Percentiles rank a stretch among this genome's conserved stretches.
phyloP scores from a whole-genome alignment of 768 basidiomycete genomes.

The Boletus vinaceobasis region DNA sequence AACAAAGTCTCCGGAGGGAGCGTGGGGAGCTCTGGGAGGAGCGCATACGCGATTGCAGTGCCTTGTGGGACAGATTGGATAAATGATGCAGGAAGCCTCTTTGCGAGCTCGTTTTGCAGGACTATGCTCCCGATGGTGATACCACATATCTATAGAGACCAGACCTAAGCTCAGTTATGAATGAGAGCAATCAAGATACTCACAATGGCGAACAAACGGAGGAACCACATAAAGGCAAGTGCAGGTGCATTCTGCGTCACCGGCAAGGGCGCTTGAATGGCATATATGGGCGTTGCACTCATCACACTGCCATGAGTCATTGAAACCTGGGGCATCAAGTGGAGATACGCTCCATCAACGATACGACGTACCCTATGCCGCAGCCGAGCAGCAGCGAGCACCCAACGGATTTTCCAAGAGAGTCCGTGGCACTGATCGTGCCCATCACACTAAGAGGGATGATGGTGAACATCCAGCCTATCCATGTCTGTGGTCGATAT shows the following conservation, averaged over 20 bases:
- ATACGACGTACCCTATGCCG: slow-evolving; percentile 3
- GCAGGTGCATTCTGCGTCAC: slow-evolving; percentile 41
- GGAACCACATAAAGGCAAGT: slow-evolving; percentile 41
- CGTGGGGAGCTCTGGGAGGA: slow-evolving; percentile 41
- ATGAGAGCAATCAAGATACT: background rate
- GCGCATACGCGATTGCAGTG: slow-evolving; percentile 41
- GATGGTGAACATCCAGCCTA: slow-evolving; percentile 33
- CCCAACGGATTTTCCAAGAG: slow-evolving; percentile 22
- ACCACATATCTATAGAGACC: slow-evolving; percentile 41
- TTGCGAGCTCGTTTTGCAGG: slow-evolving; percentile 46
- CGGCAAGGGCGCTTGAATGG: slow-evolving; percentile 45
- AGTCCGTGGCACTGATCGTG: slow-evolving; percentile 24
- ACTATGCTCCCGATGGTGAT: slow-evolving; percentile 46
- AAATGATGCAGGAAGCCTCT: slow-evolving; percentile 40
- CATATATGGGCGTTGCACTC: slow-evolving; percentile 35
- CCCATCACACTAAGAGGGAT: slow-evolving; percentile 37
- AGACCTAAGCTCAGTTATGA: background rate
- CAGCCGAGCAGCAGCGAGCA: background rate
- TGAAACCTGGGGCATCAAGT: background rate
- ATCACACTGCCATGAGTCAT: background rate
- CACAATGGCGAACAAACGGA: slow-evolving; percentile 36
- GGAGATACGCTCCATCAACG: background rate
- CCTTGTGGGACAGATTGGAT: slow-evolving; percentile 33
- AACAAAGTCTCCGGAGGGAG: slow-evolving; percentile 34
- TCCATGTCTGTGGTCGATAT: slow-evolving; percentile 34